These are phyloP conservation scores for Inga oerstediana DNA, from an alignment of 306 rosid genomes.

Conservation along the genomic window DNA sequence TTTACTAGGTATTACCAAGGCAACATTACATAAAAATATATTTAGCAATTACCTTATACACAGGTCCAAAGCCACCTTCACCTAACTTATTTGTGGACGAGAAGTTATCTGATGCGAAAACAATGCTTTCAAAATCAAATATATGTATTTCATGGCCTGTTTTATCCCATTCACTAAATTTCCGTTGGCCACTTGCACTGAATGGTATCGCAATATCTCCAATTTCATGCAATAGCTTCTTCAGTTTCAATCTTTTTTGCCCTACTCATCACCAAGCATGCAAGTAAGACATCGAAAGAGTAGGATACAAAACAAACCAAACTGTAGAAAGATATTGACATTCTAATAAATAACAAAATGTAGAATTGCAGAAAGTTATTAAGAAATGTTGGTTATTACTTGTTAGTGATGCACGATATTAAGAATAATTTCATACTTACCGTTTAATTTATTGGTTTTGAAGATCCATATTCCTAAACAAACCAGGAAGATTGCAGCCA, in stretches of 20 bases:
- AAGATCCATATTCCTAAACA: neutral
- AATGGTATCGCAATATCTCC: neutral
- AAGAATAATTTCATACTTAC: neutral
- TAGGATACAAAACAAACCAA: too few species aligned
- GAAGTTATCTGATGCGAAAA: too few species aligned
- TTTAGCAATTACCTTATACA: neutral
- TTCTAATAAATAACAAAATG: neutral
- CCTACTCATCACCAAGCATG: too few species aligned
- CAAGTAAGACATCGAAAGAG: too few species aligned
- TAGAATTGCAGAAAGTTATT: neutral
- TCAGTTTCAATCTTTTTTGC: neutral
- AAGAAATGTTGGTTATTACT: neutral
- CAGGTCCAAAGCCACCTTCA: too few species aligned
- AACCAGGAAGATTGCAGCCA: neutral
- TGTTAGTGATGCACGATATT: neutral
- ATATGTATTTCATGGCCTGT: too few species aligned
- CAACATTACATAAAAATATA: neutral
- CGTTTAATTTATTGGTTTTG: neutral
- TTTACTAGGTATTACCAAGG: too few species aligned
- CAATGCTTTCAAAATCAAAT: too few species aligned
- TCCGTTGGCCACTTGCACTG: too few species aligned
- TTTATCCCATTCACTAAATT: too few species aligned
- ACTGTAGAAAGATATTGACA: neutral
- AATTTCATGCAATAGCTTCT: constrained; percentile 29
- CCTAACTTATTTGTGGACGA: too few species aligned